phyloP scores from a whole-genome alignment of 148 eudicot genomes.

The Heliamphora exappendiculata region DNA sequence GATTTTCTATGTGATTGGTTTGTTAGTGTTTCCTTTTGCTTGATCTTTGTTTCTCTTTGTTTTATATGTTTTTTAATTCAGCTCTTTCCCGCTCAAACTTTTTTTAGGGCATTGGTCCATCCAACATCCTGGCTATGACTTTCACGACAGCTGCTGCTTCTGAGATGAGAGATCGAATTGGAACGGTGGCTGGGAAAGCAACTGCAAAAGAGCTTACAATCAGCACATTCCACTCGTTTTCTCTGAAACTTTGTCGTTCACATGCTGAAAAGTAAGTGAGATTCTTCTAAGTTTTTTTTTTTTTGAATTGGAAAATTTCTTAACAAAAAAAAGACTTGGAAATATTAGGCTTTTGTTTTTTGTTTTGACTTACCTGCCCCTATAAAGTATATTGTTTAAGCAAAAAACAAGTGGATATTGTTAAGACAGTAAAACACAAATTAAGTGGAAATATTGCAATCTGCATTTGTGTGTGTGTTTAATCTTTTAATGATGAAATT shows the following conservation, averaged over 20 bases:
- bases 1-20: not conserved
- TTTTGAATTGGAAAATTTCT: too few relatives aligned
- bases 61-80: not conserved
- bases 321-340: too few relatives aligned
- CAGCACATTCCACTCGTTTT: slow-evolving; percentile 96
- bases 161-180: slow-evolving; percentile 92
- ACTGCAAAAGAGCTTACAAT: slow-evolving; percentile 70
- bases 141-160: slow-evolving; percentile 98
- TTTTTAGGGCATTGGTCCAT: slow-evolving; percentile 65
- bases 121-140: slow-evolving; percentile 94
- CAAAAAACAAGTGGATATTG: not conserved
- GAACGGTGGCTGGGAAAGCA: slow-evolving; percentile 77
- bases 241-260: slow-evolving; percentile 79
- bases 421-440: not conserved
- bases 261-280: slow-evolving; percentile 86
- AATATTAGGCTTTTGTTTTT: not conserved
- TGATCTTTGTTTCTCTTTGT: not conserved
- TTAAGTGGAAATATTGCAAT: not conserved
- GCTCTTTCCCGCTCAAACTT: not conserved
- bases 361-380: not conserved
- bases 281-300: not conserved
- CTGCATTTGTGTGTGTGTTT: not conserved
- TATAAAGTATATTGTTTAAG: not conserved
- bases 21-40: slow-evolving; percentile 8
- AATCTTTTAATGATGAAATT: not conserved